A percentile compares a stretch with the other conserved stretches of the same genome.
These are phyloP conservation scores for Cytospora leucostoma DNA, from an alignment of 2,329 filamentous ascomycete genomes.

Conservation along the genomic window DNA sequence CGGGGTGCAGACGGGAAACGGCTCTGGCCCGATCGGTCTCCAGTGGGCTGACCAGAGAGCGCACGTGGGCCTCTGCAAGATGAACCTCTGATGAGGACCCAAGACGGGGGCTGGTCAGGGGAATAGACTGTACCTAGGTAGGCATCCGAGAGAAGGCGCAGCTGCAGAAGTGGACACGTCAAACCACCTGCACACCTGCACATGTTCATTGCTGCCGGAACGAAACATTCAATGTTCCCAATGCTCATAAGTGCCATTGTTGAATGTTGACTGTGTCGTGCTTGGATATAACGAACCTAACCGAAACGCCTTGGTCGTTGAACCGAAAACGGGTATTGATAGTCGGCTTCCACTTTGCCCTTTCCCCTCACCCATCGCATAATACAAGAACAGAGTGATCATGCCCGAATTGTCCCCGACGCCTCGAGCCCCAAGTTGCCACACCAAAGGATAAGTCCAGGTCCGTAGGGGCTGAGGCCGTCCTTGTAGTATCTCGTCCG, in stretches of 20 bases:
- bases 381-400: neutral
- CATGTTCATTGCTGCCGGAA: neutral
- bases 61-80: slow-evolving; percentile 16
- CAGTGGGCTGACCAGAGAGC: slow-evolving; percentile 3
- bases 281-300: neutral
- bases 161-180: neutral
- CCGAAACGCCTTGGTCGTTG: neutral
- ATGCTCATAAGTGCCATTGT: neutral
- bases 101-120: neutral
- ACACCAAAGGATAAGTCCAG: neutral
- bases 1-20: too few relatives aligned
- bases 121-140: neutral
- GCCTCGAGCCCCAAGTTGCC: neutral
- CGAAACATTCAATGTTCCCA: neutral
- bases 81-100: neutral
- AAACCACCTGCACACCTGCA: neutral
- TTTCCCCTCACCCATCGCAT: neutral
- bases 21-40: slow-evolving; percentile 2
- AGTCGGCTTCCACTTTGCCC: neutral
- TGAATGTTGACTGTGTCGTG: neutral
- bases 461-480: neutral
- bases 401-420: neutral
- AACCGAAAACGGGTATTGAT: neutral
- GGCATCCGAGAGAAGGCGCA: neutral
- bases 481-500: neutral